Evolutionary conservation across 2,329 filamentous ascomycete genomes (phyloP).

Genomic region (Hypoxylon sp.): DNA sequence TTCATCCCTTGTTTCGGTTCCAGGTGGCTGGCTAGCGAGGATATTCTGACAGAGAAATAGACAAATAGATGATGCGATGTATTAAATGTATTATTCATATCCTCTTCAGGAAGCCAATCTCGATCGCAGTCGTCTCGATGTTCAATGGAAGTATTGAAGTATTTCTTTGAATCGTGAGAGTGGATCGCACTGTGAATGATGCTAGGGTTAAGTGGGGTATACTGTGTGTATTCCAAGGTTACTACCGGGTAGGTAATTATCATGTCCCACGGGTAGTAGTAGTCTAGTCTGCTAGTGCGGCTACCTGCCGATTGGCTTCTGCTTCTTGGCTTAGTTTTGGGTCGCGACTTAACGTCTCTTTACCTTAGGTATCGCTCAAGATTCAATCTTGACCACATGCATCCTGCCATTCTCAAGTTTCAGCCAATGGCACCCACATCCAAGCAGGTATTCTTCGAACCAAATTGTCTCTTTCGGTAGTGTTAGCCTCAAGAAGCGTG

Average conservation of each 20-base stretch:
- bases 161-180: neutral
- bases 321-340: neutral
- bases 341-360: neutral
- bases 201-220: neutral
- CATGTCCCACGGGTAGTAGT: too few relatives aligned
- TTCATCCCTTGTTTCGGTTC: constrained; percentile 24
- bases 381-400: neutral
- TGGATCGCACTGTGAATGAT: constrained; percentile 13
- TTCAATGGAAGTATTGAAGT: neutral
- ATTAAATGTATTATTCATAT: constrained; percentile 13
- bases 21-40: constrained; percentile 18
- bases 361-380: neutral
- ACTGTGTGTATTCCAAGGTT: too few relatives aligned
- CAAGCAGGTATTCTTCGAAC: neutral
- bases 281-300: constrained; percentile 10
- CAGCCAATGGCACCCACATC: neutral
- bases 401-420: neutral
- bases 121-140: neutral
- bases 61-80: constrained; percentile 23
- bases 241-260: too few relatives aligned
- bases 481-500: neutral
- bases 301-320: constrained; percentile 36
- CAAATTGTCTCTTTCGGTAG: neutral
- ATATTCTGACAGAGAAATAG: constrained; percentile 17
- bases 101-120: neutral